Conservation (phyloP, 192 early-diverging fungal genomes). For the Backusella luteola region DNA sequence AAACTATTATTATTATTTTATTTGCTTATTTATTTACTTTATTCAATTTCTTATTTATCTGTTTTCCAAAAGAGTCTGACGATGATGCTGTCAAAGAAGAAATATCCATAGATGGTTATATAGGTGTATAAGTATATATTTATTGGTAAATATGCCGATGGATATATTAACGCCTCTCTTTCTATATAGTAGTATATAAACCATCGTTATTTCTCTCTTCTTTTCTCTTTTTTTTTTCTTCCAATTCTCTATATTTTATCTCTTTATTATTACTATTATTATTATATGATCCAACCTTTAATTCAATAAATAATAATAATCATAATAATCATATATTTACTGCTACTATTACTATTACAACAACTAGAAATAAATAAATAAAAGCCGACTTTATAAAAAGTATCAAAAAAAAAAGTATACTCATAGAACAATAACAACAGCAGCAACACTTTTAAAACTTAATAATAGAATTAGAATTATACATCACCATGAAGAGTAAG, state of each 20-base stretch:
- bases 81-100: conserved; percentile 7
- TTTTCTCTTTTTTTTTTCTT: not conserved
- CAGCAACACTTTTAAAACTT: not conserved
- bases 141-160: conserved; percentile 1
- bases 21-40: not conserved
- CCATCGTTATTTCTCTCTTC: not conserved
- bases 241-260: not conserved
- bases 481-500: conserved; percentile 5
- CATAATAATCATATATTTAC: not conserved
- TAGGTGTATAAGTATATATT: not conserved
- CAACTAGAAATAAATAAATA: not conserved
- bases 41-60: not conserved
- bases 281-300: not conserved
- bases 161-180: not conserved
- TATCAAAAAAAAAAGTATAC: not conserved
- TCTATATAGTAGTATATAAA: not conserved
- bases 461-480: not conserved
- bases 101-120: not conserved
- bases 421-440: not conserved
- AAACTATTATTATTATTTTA: conserved; percentile 1
- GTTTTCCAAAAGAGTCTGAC: conserved; percentile 4
- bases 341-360: not conserved
- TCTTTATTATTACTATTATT: not conserved
- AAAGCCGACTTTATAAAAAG: not conserved
- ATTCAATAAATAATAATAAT: not conserved